These are phyloP conservation scores for Lablab purpureus DNA, from an alignment of 306 rosid genomes.

Conservation along the genomic window DNA sequence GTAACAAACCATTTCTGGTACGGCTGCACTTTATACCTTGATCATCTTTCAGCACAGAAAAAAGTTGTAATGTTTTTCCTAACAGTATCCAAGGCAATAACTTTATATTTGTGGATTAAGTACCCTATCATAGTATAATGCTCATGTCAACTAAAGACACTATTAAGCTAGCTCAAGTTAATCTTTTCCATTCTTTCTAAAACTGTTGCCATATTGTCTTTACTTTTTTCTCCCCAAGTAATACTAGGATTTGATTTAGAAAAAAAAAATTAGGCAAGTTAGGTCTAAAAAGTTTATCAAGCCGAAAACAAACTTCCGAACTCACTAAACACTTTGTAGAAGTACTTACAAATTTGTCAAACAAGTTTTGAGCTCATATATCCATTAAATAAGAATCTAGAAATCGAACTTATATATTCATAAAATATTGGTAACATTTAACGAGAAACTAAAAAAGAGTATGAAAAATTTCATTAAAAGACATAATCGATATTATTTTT, in stretches of 20 bases:
- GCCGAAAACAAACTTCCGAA: too few relatives aligned
- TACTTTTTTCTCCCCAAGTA: background rate
- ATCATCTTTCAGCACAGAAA: background rate
- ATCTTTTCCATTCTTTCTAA: slow-evolving; percentile 2
- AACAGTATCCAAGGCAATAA: background rate
- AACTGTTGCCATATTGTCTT: background rate
- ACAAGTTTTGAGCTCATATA: too few relatives aligned
- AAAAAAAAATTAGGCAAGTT: too few relatives aligned
- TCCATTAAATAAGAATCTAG: too few relatives aligned
- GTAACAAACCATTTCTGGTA: slow-evolving; percentile 42
- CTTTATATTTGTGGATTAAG: background rate
- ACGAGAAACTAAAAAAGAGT: too few relatives aligned
- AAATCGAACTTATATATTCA: too few relatives aligned
- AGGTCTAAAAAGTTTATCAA: too few relatives aligned
- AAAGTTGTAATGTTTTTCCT: background rate
- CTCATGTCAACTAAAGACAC: background rate
- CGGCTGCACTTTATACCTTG: slow-evolving; percentile 2
- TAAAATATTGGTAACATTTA: too few relatives aligned
- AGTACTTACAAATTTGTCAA: too few relatives aligned
- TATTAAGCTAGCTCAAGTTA: background rate
- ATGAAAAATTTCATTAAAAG: too few relatives aligned
- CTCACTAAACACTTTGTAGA: too few relatives aligned
- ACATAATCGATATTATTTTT: too few relatives aligned
- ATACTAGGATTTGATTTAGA: background rate
- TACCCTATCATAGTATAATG: background rate